Percentiles rank a stretch among this genome's conserved stretches.
Evolutionary conservation across 2,329 filamentous ascomycete genomes (phyloP).

Genomic region (Fusarium tricinctum): DNA sequence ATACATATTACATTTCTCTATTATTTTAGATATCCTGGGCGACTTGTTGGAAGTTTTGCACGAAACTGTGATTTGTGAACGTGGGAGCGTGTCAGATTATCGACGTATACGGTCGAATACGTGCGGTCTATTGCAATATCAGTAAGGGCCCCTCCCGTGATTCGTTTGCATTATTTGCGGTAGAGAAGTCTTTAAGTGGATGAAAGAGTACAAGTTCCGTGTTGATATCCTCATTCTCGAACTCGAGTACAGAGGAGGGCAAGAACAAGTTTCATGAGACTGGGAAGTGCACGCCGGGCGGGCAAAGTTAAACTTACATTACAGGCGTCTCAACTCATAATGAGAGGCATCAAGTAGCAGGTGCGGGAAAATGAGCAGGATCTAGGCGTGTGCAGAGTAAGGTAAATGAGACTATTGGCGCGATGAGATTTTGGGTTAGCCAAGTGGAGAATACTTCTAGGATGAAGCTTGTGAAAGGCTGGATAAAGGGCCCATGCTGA

Average conservation of each 20-base stretch:
- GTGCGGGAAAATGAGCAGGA: neutral
- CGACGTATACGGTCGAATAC: neutral
- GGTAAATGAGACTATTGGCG: too few relatives aligned
- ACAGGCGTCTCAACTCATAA: neutral
- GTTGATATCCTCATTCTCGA: neutral
- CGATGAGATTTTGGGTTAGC: neutral
- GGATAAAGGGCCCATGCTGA: neutral
- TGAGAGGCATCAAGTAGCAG: neutral
- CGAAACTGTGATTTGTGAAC: too few relatives aligned
- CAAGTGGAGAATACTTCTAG: neutral
- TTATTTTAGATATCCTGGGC: too few relatives aligned
- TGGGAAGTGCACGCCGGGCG: neutral
- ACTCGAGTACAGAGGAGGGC: neutral
- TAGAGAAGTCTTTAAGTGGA: neutral
- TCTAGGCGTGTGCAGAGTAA: neutral
- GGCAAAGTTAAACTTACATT: neutral
- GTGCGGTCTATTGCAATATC: neutral
- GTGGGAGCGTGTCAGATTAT: too few relatives aligned
- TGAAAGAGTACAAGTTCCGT: neutral
- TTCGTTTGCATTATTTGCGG: neutral
- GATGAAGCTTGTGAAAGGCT: neutral
- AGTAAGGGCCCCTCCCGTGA: neutral
- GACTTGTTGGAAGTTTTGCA: too few relatives aligned
- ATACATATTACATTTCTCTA: too few relatives aligned
- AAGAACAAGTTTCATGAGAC: neutral